Evolutionary conservation across 352 stramenopile species (phyloP).

Genomic region (Saprolegnia diclina): DNA sequence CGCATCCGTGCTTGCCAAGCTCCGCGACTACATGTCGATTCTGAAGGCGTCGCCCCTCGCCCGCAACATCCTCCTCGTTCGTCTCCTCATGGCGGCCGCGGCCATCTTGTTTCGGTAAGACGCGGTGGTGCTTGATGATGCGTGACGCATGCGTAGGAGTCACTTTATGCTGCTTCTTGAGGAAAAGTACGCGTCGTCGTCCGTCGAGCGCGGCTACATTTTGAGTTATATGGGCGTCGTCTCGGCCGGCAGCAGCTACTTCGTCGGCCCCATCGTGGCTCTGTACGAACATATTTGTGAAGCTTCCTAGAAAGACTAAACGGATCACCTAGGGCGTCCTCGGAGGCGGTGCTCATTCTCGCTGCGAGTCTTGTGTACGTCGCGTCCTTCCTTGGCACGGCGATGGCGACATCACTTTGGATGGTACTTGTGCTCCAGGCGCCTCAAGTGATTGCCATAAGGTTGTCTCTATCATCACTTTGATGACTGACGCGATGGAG

Average conservation of each 20-base stretch:
- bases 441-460: conserved; percentile 66
- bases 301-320: background rate
- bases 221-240: conserved; percentile 80
- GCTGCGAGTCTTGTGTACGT: conserved; percentile 60
- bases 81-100: conserved; percentile 65
- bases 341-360: conserved; percentile 36
- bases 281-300: background rate
- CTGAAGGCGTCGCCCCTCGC: conserved; percentile 56
- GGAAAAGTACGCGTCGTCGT: conserved; percentile 73
- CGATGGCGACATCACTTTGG: conserved; percentile 41
- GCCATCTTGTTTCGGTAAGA: conserved; percentile 56
- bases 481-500: conserved; percentile 3
- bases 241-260: conserved; percentile 56
- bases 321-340: conserved; percentile 7
- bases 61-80: conserved; percentile 60
- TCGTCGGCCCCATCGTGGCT: conserved; percentile 49
- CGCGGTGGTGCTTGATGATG: background rate
- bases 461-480: conserved; percentile 28
- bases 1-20: conserved; percentile 47
- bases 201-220: conserved; percentile 54
- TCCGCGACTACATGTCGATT: conserved; percentile 56
- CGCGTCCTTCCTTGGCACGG: conserved; percentile 61
- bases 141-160: conserved; percentile 28
- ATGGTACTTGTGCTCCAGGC: conserved; percentile 52
- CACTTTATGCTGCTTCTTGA: conserved; percentile 74